Base-by-base conservation (phyloP, 108 stramenopile species). In the Cyclotella sp. region DNA sequence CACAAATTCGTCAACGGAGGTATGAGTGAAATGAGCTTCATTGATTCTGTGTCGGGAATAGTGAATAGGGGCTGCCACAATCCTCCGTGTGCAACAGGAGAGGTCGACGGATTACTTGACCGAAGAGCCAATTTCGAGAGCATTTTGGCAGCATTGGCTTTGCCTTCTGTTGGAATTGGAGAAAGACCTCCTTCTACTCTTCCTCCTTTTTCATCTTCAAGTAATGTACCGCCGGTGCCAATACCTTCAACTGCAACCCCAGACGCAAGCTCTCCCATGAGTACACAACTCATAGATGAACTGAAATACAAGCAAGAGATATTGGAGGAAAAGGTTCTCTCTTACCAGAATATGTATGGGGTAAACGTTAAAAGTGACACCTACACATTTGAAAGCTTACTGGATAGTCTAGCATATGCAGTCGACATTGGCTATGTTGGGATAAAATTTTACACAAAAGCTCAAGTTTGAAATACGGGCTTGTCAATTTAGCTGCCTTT, bases 1-100 rank as follows among this genome's bases (percentile, higher is more conserved):
- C 70, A 70, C 42, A 44, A 70, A 57, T 70, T 70, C 57, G 70
- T 70, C 42, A 60, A 70, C 18, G 70, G 70, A 16, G 70, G 70
- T 19, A 70, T 70, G 70, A 70, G 40, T 19, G 70, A 70, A 4
- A 70, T 57, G 70, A 43, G 41, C 0, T 70, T 70, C 21, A 70
- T 70, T 30, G 70, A 70, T 60, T 26, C 41, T 30, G 54, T 70
- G 3, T 70, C 70, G 10, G 70, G 70, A 1, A 70, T 70, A 27
- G 70, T 70, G 16, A 70, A 70, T 66, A 16, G 45, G 21, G 70
- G 70, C 26, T 70, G 70, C n/a, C 70, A 70, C 21, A 57, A 70
- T 60, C 70, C 70, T 42, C 70, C 70, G 9, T 70, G 70, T 57
- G 70, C 41, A 28, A 70, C 70, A 11, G 70, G 70, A 11, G 59